Evolutionary conservation across 768 basidiomycete genomes (phyloP).

Genomic region (Mycena capillaripes): DNA sequence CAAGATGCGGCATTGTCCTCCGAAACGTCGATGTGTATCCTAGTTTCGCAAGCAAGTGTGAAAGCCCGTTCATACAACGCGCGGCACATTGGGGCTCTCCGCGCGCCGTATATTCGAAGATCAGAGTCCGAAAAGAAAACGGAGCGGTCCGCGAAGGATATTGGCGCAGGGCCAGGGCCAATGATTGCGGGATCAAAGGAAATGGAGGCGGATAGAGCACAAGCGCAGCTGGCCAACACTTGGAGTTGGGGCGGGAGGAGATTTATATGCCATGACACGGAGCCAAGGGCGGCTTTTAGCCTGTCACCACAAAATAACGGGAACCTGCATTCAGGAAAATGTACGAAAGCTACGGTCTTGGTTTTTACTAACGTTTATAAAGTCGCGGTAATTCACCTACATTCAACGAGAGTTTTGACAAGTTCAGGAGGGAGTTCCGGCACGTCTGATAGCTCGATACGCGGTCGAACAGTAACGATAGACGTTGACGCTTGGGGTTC

Average conservation of each 20-base stretch:
- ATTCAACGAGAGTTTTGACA: constrained; percentile 19
- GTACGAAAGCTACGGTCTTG: background rate
- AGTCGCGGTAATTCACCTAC: background rate
- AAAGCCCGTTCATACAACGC: constrained; percentile 20
- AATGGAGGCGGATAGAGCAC: constrained; percentile 16
- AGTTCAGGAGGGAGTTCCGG: constrained; percentile 12
- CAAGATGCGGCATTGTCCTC: constrained; percentile 28
- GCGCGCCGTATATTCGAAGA: constrained; percentile 24
- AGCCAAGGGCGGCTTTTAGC: background rate
- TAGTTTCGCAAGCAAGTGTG: constrained; percentile 10
- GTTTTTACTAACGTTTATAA: background rate
- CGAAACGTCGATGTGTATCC: constrained; percentile 24
- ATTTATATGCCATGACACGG: constrained; percentile 19
- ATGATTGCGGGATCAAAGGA: constrained; percentile 29
- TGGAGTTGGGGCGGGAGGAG: constrained; percentile 19
- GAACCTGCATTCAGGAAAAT: background rate
- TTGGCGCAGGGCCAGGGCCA: constrained; percentile 15
- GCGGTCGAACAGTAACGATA: background rate
- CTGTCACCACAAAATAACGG: background rate
- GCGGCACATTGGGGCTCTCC: constrained; percentile 25
- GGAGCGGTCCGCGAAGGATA: constrained; percentile 22
- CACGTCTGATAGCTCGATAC: background rate
- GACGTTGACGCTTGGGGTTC: background rate
- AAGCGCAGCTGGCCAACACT: constrained; percentile 27
- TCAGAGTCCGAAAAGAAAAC: constrained; percentile 24